These are phyloP conservation scores for Hypoxylon lenormandii DNA, from an alignment of 495 filamentous ascomycete genomes.

Conservation along the genomic window DNA sequence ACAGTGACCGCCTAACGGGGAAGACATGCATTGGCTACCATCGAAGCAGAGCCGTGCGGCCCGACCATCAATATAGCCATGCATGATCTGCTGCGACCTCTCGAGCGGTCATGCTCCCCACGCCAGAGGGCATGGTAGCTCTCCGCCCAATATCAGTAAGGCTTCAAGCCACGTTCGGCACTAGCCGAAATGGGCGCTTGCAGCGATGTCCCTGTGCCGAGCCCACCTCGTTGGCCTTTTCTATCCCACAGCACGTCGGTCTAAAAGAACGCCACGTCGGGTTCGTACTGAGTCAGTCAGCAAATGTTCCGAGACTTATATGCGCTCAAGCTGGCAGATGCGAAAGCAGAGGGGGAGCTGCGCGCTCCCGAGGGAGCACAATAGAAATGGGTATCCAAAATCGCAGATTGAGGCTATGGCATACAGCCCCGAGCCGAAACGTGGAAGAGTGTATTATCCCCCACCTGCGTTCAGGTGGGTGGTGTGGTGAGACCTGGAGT, in stretches of 20 bases:
- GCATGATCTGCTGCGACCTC: conserved; percentile 17
- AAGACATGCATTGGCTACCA: not conserved
- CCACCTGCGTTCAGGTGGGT: not conserved
- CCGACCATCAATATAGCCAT: conserved; percentile 25
- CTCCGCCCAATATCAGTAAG: conserved; percentile 29
- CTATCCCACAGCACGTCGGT: not conserved
- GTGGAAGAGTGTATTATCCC: conserved; percentile 6
- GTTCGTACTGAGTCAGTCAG: conserved; percentile 34
- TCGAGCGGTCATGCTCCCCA: not conserved
- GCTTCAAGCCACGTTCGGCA: conserved; percentile 36
- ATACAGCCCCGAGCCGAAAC: conserved; percentile 17
- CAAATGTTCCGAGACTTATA: conserved; percentile 32
- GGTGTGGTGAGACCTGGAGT: not conserved
- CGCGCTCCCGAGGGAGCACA: conserved; percentile 20
- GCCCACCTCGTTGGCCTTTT: not conserved
- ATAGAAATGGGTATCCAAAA: conserved; percentile 9
- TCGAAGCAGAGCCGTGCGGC: not conserved
- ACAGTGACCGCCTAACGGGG: conserved; percentile 5
- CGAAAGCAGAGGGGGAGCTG: not conserved
- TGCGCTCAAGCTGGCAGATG: not conserved
- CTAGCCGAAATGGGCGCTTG: conserved; percentile 20
- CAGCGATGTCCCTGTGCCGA: conserved; percentile 4
- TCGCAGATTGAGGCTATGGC: not conserved
- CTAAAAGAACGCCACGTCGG: conserved; percentile 32
- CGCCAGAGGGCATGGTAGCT: not conserved